Conservation (phyloP, 164 flowering plant species). For the Vitis vinifera region ASM3070453v1 NC_081818.1:22483001-22483500, state of each 20-base stretch:
- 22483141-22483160: too few relatives aligned
- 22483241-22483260: conserved; percentile 98
- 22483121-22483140: neutral
- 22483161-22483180: too few relatives aligned
- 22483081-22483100: neutral
- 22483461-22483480: conserved; percentile 99
- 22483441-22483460: conserved; percentile 76
- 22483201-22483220: conserved; percentile 59
- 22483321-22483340: conserved; percentile 96
- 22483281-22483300: conserved; percentile 84
- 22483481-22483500: conserved; percentile 87
- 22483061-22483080: neutral
- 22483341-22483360: conserved; percentile 97
- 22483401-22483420: conserved; percentile 78
- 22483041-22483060: neutral
- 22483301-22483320: conserved; percentile 85
- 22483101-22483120: neutral
- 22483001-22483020: too few relatives aligned
- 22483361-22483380: conserved; percentile 98
- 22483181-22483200: neutral
- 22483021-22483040: neutral
- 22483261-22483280: conserved; percentile 98
- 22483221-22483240: conserved; percentile 99
- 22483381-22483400: conserved; percentile 93
- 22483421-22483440: conserved; percentile 77